Evolutionary conservation across 2,329 filamentous ascomycete genomes (phyloP).

Genomic region (Biscogniauxia sp.): DNA sequence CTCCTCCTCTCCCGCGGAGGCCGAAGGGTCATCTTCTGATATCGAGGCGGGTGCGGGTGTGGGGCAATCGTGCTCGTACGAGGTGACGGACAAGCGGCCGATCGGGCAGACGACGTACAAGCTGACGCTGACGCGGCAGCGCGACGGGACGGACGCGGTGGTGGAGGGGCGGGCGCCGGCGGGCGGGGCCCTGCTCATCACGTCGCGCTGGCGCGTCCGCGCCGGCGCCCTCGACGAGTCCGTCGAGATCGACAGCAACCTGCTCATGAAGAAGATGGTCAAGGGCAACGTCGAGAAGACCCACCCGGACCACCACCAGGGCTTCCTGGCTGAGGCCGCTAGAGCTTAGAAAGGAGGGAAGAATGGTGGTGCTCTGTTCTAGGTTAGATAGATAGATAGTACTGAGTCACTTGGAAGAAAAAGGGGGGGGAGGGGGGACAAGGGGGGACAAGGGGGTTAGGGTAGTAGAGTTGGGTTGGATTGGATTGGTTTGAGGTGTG

Average conservation of each 20-base stretch:
- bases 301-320: conserved; percentile 23
- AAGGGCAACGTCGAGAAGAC: conserved; percentile 30
- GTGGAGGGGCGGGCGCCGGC: conserved; percentile 27
- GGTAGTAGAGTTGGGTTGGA: too few species aligned
- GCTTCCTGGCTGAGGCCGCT: conserved; percentile 16
- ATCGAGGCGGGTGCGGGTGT: too few species aligned
- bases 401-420: background rate
- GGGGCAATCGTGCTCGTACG: conserved; percentile 26
- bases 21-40: too few species aligned
- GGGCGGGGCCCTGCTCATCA: conserved; percentile 23
- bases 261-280: conserved; percentile 29
- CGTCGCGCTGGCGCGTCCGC: conserved; percentile 17
- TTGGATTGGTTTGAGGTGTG: too few species aligned
- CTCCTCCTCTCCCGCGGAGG: conserved; percentile 11
- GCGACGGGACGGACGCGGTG: conserved; percentile 25
- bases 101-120: conserved; percentile 35
- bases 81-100: conserved; percentile 36
- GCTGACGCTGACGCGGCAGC: conserved; percentile 27
- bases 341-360: background rate
- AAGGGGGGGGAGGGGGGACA: too few species aligned
- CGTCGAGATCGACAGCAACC: conserved; percentile 28
- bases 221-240: conserved; percentile 22
- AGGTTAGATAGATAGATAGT: too few species aligned
- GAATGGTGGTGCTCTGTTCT: too few species aligned
- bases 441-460: too few species aligned